Evolutionary conservation across 768 basidiomycete genomes (phyloP).

Genomic region (Tephrocybe sp.): DNA sequence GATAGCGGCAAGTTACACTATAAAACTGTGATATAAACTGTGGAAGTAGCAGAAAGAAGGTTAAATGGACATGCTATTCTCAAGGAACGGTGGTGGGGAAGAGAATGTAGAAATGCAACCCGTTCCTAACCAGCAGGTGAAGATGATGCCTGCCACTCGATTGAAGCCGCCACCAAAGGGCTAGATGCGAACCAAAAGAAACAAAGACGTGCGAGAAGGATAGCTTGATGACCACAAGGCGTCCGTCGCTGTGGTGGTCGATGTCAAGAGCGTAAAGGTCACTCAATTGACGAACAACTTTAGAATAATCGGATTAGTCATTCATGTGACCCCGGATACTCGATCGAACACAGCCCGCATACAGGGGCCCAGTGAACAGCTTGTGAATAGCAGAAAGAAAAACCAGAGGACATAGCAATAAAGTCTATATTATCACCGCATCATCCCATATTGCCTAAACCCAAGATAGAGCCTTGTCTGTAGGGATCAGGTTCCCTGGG

Average conservation of each 20-base stretch:
- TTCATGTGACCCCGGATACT: constrained; percentile 11
- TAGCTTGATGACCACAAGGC: background rate
- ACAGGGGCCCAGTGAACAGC: background rate
- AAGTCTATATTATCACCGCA: background rate
- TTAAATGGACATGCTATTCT: constrained; percentile 18
- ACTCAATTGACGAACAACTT: background rate
- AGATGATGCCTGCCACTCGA: constrained; percentile 6
- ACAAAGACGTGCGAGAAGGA: constrained; percentile 3
- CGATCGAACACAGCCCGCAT: constrained; percentile 3
- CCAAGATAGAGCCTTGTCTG: background rate
- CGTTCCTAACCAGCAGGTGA: constrained; percentile 17
- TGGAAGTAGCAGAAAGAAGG: background rate
- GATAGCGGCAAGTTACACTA: constrained; percentile 9
- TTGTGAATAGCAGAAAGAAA: background rate
- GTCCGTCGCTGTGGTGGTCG: constrained; percentile 12
- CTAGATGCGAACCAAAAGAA: constrained; percentile 2
- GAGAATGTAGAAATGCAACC: constrained; percentile 14
- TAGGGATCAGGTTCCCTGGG: constrained; percentile 3
- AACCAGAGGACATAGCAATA: background rate
- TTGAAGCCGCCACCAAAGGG: background rate
- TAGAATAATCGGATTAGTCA: constrained; percentile 13
- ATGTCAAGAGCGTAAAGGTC: constrained; percentile 2
- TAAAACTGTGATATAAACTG: constrained; percentile 3
- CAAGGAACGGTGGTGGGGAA: constrained; percentile 8
- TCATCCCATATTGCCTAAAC: background rate